Percentiles rank a stretch among this genome's conserved stretches.
phyloP scores from a whole-genome alignment of 257 asterid species.

The Forsythia viridissima region DNA sequence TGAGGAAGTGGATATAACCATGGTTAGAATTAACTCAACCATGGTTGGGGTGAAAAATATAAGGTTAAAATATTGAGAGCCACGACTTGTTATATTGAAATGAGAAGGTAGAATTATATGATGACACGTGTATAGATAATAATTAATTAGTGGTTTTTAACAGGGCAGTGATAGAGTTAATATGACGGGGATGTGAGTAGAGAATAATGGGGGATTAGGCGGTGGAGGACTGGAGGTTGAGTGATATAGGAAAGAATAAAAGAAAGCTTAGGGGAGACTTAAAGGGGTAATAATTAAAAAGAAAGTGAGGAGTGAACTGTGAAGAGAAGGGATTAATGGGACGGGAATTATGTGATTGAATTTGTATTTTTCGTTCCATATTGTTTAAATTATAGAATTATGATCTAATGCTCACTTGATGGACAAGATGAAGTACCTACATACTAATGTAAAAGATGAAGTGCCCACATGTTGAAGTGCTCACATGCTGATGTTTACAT shows the following conservation, averaged over 20 bases:
- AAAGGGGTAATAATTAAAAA: not conserved
- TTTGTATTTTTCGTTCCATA: no score
- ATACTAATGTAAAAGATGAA: no score
- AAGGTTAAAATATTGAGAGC: not conserved
- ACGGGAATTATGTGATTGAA: constrained; percentile 21
- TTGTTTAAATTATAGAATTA: no score
- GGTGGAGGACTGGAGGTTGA: not conserved
- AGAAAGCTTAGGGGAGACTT: not conserved
- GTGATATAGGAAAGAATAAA: not conserved
- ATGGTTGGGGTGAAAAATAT: not conserved
- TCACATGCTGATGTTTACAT: no score
- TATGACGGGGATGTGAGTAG: not conserved
- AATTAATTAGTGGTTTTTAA: not conserved
- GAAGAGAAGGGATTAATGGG: not conserved
- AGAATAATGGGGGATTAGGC: not conserved
- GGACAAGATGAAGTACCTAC: no score
- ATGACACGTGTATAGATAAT: not conserved
- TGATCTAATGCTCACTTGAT: no score
- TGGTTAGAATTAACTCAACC: not conserved
- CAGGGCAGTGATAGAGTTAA: not conserved
- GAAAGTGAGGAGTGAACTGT: not conserved
- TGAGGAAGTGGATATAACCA: not conserved
- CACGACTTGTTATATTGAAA: not conserved
- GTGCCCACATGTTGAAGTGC: no score
- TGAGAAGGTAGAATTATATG: not conserved